A percentile compares a stretch with the other conserved stretches of the same genome.
Evolutionary conservation across 2,329 filamentous ascomycete species (phyloP).

Genomic region (Penicillium aurantiogriseum): DNA sequence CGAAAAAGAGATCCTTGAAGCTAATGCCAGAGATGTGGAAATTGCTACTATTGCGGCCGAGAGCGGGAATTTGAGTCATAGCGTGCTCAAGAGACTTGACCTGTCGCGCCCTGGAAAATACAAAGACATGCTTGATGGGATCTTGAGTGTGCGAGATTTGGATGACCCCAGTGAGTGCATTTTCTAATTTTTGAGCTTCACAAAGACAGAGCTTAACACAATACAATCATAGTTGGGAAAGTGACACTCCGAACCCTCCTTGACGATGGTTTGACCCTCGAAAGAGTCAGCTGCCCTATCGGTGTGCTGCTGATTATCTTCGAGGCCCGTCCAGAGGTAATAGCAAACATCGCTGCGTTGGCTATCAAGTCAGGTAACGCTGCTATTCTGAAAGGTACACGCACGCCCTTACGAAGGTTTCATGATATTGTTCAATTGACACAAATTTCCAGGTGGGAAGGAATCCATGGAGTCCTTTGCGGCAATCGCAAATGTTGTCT

Average conservation of each 20-base stretch:
- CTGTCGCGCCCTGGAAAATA: constrained; percentile 84
- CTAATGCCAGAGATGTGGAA: constrained; percentile 80
- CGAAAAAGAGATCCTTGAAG: constrained; percentile 74
- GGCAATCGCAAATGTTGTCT: constrained; percentile 83
- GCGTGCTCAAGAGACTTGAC: constrained; percentile 84
- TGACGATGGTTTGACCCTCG: constrained; percentile 80
- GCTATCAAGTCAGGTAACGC: constrained; percentile 97
- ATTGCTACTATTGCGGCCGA: constrained; percentile 70
- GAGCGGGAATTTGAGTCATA: constrained; percentile 73
- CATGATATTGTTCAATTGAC: constrained; percentile 9
- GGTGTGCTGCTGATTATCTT: constrained; percentile 98
- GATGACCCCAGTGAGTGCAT: constrained; percentile 73
- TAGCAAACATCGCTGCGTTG: constrained; percentile 93
- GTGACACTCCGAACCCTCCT: constrained; percentile 79
- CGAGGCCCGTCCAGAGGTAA: constrained; percentile 94
- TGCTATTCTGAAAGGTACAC: constrained; percentile 81
- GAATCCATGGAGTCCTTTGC: constrained; percentile 95
- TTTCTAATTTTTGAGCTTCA: not conserved
- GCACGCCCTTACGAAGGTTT: not conserved
- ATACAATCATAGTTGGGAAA: constrained; percentile 65
- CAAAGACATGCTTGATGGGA: constrained; percentile 96
- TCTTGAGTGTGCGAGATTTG: constrained; percentile 79
- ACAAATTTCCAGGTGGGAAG: constrained; percentile 67
- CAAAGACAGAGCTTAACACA: constrained; percentile 11
- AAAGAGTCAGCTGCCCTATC: constrained; percentile 89